These are phyloP conservation scores for Biscogniauxia mediterranea DNA, from an alignment of 2,329 filamentous ascomycete species.

Conservation along the genomic window DNA sequence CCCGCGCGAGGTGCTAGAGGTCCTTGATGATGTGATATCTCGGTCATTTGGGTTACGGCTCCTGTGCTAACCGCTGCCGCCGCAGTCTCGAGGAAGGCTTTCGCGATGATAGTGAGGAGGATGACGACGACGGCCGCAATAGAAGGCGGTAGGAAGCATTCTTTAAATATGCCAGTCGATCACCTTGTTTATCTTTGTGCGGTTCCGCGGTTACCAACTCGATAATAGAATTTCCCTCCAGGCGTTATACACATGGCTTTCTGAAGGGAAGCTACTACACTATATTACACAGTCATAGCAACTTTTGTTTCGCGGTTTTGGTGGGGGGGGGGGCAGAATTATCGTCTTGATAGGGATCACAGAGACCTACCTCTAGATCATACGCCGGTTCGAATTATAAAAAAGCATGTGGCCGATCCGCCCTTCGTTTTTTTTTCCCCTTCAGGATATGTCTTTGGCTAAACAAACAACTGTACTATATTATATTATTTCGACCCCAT, in stretches of 20 bases:
- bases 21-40: neutral
- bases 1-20: neutral
- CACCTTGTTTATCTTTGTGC: conserved; percentile 7
- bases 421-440: neutral
- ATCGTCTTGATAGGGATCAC: neutral
- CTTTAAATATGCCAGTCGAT: neutral
- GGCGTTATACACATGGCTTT: neutral
- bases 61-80: conserved; percentile 21
- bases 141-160: conserved; percentile 14
- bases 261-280: neutral
- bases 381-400: neutral
- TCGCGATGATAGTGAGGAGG: conserved; percentile 69
- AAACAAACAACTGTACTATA: neutral
- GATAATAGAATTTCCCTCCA: neutral
- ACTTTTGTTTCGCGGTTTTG: too few relatives aligned
- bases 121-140: conserved; percentile 32
- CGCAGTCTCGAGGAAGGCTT: conserved; percentile 67
- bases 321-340: too few relatives aligned
- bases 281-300: neutral
- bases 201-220: neutral
- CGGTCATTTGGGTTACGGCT: neutral
- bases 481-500: neutral
- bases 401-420: neutral
- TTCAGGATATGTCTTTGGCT: neutral
- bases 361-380: neutral